Evolutionary conservation across 352 stramenopile species (phyloP), one percentile per base, ranked within the genome.

Genomic region (Phytophthora meadii): DNA sequence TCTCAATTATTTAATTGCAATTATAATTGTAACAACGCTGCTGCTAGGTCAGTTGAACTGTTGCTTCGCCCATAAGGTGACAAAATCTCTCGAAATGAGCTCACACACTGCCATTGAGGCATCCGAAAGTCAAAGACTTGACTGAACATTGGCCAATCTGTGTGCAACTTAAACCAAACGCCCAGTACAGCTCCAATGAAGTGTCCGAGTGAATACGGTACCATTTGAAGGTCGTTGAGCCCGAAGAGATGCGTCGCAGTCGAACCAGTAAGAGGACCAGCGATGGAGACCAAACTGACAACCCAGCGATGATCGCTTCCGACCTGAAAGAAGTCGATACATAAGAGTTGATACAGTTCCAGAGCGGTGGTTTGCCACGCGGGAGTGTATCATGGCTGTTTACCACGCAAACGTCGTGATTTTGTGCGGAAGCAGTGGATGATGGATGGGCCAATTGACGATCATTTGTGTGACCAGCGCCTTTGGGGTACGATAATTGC

Each of bases 351-450:
- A 50, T 93, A 90, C 32, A 93, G 55, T 54, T 93, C 82, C 30
- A 19, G 19, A 19, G 19, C 19, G 19, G 19, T 74, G 1, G 87
- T 82, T 15, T 82, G 74, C 39, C 68, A 65, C 28, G 82, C 87
- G 0, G 82, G 85, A 9, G 82, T 92, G 7, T 94, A 93, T 54
- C 87, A 94, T 42, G 84, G 82, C 15, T 84, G 82, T 0, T 32
- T 94, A 28, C 66, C 79, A 0, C 66, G 61, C 5, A 85, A 80
- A 22, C 77, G 82, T 7, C 74, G 87, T 7, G 82, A 92, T 32
- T 92, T 88, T 56, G 82, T 92, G 36, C 79, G 71, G 5, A 89
- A 90, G 48, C 84, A 92, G 58, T 95, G 87, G 87, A 93, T 91
- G 83, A n/a, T n/a, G n/a, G n/a, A n/a, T n/a, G n/a, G n/a, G n/a